phyloP scores from a whole-genome alignment of 139 green algal species.

The Penium margaritaceum region DNA sequence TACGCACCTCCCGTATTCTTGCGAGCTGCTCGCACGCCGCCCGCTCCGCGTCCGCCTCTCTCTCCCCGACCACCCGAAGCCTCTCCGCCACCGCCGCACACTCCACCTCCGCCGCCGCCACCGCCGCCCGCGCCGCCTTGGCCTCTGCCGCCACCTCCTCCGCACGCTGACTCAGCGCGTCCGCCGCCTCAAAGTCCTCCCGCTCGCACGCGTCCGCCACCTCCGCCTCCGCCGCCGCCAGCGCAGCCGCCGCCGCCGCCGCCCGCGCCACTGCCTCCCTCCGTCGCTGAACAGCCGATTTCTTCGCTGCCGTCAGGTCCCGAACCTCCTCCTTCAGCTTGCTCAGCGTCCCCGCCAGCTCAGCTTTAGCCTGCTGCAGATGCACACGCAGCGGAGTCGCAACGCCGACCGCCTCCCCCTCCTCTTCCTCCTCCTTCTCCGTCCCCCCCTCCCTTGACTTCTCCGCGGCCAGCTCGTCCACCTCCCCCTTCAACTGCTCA shows the following conservation, averaged over 20 bases:
- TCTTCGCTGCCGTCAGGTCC: background rate
- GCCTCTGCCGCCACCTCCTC: background rate
- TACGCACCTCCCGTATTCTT: too few species aligned
- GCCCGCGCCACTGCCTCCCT: background rate
- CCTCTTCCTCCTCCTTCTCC: background rate
- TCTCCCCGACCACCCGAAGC: too few species aligned
- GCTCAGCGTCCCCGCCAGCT: background rate
- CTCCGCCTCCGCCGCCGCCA: background rate
- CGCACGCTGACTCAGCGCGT: constrained; percentile 4
- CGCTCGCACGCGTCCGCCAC: background rate
- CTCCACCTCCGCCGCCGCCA: constrained; percentile 1
- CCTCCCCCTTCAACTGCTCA: constrained; percentile 14
- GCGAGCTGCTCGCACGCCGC: too few species aligned
- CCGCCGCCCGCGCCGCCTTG: background rate
- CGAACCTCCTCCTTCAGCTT: background rate
- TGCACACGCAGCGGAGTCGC: background rate
- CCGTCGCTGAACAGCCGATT: background rate
- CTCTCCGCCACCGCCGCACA: too few species aligned
- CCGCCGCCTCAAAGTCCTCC: background rate
- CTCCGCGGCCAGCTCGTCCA: background rate
- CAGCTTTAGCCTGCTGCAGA: background rate
- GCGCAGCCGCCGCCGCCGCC: background rate
- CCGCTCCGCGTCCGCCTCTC: too few species aligned
- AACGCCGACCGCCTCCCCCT: background rate
- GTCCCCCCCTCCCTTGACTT: constrained; percentile 7